Conservation (phyloP, 371 early-diverging fungal genomes). For the Mucor mucedo region DNA sequence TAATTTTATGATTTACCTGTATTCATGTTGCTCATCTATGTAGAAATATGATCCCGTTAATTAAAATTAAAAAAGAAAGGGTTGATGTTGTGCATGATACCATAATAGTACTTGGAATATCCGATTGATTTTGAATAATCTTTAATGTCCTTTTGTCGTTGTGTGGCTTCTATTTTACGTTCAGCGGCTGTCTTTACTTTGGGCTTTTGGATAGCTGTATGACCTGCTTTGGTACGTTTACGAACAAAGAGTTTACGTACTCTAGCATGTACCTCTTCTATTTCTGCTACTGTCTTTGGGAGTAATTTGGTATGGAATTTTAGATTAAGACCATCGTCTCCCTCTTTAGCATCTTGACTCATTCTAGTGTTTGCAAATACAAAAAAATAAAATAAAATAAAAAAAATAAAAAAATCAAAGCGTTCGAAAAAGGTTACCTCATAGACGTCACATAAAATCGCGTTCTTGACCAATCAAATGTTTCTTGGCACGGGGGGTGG, state of each 20-base stretch:
- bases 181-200: constrained; percentile 11
- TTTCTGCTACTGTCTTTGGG: constrained; percentile 19
- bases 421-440: neutral
- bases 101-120: constrained; percentile 71
- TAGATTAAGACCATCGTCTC: neutral
- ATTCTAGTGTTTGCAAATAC: neutral
- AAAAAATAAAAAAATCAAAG: constrained; percentile 1
- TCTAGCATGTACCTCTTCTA: constrained; percentile 13
- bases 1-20: constrained; percentile 17
- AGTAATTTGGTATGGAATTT: constrained; percentile 7
- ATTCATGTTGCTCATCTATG: constrained; percentile 39
- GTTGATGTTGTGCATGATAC: constrained; percentile 13
- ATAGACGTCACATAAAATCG: neutral
- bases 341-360: constrained; percentile 2
- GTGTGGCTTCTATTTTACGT: constrained; percentile 4
- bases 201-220: neutral
- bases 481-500: too few species aligned
- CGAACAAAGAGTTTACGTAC: neutral
- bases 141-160: constrained; percentile 49
- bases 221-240: neutral
- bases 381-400: neutral
- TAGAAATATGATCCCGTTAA: too few species aligned
- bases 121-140: constrained; percentile 56
- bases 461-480: too few species aligned
- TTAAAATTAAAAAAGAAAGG: neutral